Conservation (phyloP, 768 basidiomycete species). For the Hysterangium stoloniferum region DNA sequence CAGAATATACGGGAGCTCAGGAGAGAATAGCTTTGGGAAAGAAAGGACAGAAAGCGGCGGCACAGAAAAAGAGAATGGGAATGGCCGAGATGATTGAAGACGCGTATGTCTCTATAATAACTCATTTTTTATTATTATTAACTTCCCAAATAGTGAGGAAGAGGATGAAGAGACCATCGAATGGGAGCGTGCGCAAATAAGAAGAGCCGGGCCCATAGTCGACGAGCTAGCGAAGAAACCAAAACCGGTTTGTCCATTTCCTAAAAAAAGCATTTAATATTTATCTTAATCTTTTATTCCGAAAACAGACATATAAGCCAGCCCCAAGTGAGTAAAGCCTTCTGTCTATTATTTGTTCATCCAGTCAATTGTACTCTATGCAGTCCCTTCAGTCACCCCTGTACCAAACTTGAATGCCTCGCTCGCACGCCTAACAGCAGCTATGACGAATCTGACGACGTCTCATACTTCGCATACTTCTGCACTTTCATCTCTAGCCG, state of each 20-base stretch:
- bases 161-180: constrained; percentile 78
- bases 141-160: constrained; percentile 44
- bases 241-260: constrained; percentile 8
- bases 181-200: constrained; percentile 81
- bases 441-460: constrained; percentile 50
- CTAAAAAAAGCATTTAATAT: too few species aligned
- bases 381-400: constrained; percentile 60
- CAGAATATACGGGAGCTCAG: constrained; percentile 82
- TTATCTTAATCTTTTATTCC: neutral
- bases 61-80: constrained; percentile 51
- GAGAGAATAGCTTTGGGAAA: constrained; percentile 82
- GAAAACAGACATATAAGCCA: constrained; percentile 59
- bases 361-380: constrained; percentile 14
- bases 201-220: constrained; percentile 58
- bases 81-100: constrained; percentile 81
- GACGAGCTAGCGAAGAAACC: constrained; percentile 15
- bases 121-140: constrained; percentile 3
- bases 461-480: constrained; percentile 61
- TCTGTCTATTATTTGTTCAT: neutral
- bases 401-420: constrained; percentile 60
- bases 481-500: constrained; percentile 46
- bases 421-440: constrained; percentile 51
- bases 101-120: constrained; percentile 42
- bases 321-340: constrained; percentile 53
- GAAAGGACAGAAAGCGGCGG: constrained; percentile 68